These are phyloP conservation scores for Erigeron canadensis DNA, from an alignment of 129 eudicot genomes.

Conservation along the genomic window DNA sequence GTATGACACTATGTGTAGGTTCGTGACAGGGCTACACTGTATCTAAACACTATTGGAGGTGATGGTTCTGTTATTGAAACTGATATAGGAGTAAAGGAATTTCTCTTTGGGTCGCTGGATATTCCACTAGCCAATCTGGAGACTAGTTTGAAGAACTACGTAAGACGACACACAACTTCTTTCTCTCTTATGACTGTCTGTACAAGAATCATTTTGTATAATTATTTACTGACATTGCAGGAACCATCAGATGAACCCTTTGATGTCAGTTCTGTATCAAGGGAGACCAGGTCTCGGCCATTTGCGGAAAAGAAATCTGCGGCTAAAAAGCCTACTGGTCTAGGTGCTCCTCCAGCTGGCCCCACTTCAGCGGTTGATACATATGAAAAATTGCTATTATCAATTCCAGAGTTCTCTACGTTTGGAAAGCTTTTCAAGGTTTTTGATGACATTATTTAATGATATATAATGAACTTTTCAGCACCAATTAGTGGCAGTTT, in stretches of 20 bases:
- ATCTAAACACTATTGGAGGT: slow-evolving; percentile 85
- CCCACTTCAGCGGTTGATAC: slow-evolving; percentile 72
- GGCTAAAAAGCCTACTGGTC: slow-evolving; percentile 84
- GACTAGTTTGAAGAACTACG: slow-evolving; percentile 86
- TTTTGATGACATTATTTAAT: slow-evolving; percentile 3
- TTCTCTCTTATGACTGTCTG: background rate
- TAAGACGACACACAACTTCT: slow-evolving; percentile 32
- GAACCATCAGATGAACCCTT: slow-evolving; percentile 90
- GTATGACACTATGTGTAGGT: slow-evolving; percentile 46
- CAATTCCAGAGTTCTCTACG: slow-evolving; percentile 81
- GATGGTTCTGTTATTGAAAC: slow-evolving; percentile 92
- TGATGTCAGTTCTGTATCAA: slow-evolving; percentile 73
- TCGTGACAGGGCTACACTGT: slow-evolving; percentile 96
- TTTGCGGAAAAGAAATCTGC: slow-evolving; percentile 86
- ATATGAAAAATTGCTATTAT: slow-evolving; percentile 66
- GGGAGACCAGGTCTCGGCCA: slow-evolving; percentile 85
- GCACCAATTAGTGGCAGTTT: slow-evolving; percentile 1
- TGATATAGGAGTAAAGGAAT: slow-evolving; percentile 77
- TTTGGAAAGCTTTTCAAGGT: slow-evolving; percentile 96
- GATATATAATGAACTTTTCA: slow-evolving; percentile 4
- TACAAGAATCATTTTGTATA: slow-evolving; percentile 5
- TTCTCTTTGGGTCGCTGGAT: slow-evolving; percentile 83
- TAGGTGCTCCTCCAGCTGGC: slow-evolving; percentile 74
- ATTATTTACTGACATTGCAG: slow-evolving; percentile 43
- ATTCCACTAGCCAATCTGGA: slow-evolving; percentile 82